Percentiles rank a stretch among this genome's conserved stretches.
Conservation (phyloP, 805 yeast genomes). For the Debaryomyces maramus region DNA sequence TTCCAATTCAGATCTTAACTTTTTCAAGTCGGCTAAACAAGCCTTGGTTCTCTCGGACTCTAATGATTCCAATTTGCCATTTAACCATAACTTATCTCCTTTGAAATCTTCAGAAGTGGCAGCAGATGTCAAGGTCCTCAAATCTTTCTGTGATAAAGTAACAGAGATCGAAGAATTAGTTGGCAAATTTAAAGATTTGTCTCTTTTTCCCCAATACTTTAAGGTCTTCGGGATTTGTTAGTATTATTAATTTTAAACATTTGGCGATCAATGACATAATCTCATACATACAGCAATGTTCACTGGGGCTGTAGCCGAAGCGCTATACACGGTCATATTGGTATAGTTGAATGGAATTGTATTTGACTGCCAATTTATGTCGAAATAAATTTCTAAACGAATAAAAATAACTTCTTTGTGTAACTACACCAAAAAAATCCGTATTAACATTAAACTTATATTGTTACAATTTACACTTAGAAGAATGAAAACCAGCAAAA, state of each 20-base stretch:
- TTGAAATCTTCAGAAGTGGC: slow-evolving; percentile 58
- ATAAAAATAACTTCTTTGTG: not conserved
- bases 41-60: slow-evolving; percentile 63
- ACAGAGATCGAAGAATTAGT: slow-evolving; percentile 96
- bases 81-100: slow-evolving; percentile 76
- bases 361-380: slow-evolving; percentile 8
- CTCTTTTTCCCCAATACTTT: slow-evolving; percentile 99
- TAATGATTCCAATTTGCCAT: slow-evolving; percentile 78
- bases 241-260: slow-evolving; percentile 31
- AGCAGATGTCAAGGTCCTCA: slow-evolving; percentile 89
- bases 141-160: slow-evolving; percentile 86
- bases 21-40: slow-evolving; percentile 74
- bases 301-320: slow-evolving; percentile 94
- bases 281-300: slow-evolving; percentile 80
- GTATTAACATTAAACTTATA: not conserved
- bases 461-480: not conserved
- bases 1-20: slow-evolving; percentile 65
- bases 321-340: slow-evolving; percentile 56
- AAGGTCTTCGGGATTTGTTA: slow-evolving; percentile 56
- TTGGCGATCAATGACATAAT: slow-evolving; percentile 76
- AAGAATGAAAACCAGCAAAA: not conserved
- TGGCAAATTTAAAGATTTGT: slow-evolving; percentile 82
- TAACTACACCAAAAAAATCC: not conserved
- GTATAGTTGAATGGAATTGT: not conserved
- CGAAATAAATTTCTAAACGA: slow-evolving; percentile 1